phyloP scores from a whole-genome alignment of 495 filamentous ascomycete genomes.

The Neurospora tetraspora region DNA sequence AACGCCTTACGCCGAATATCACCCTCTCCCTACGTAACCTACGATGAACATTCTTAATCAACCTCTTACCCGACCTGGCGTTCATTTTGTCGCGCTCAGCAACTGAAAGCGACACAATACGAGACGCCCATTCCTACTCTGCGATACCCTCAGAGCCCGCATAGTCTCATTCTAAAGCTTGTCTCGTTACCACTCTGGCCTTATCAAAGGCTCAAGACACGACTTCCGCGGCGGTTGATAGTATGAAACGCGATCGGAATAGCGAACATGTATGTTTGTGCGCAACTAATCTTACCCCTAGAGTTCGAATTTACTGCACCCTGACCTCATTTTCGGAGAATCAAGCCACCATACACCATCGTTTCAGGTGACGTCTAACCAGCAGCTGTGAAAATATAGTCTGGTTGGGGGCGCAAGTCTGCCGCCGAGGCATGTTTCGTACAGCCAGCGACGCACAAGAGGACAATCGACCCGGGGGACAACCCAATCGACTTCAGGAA shows the following conservation, averaged over 20 bases:
- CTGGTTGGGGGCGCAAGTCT: constrained; percentile 14
- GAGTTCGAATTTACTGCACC: not conserved
- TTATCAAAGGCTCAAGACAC: not conserved
- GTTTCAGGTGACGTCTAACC: not conserved
- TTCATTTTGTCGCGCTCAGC: not conserved
- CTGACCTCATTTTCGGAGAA: not conserved
- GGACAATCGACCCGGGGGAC: constrained; percentile 4
- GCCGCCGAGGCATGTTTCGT: constrained; percentile 12
- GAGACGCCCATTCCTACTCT: not conserved
- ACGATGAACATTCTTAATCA: not conserved
- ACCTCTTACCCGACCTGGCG: not conserved
- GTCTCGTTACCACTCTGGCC: not conserved
- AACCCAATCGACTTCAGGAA: not conserved
- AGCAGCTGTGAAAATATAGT: not conserved
- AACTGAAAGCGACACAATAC: not conserved
- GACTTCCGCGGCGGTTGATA: not conserved
- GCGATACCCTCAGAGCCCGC: not conserved
- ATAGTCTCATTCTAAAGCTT: not conserved
- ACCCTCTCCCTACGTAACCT: not conserved
- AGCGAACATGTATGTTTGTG: constrained; percentile 7
- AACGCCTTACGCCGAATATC: not conserved
- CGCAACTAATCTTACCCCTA: not conserved
- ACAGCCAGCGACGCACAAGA: constrained; percentile 13
- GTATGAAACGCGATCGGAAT: constrained; percentile 5
- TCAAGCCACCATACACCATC: not conserved